phyloP scores from a whole-genome alignment of 371 early-diverging fungal species.

The Phascolomyces articulosus region DNA sequence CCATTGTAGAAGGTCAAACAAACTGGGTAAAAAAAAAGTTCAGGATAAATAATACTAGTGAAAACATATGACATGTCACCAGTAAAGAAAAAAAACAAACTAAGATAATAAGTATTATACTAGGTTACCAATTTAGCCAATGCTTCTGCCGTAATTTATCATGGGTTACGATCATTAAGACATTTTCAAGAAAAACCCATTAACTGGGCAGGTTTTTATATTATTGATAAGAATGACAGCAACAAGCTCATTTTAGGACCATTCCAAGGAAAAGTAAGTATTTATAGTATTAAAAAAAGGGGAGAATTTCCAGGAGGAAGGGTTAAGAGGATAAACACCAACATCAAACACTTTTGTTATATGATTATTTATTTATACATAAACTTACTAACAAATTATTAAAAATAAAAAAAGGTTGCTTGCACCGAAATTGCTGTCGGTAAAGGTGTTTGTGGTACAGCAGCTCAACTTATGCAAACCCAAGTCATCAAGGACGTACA shows the following conservation, averaged over 20 bases:
- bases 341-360: too few species aligned
- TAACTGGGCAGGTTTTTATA: conserved; percentile 93
- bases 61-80: too few species aligned
- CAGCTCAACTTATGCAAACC: conserved; percentile 57
- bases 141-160: conserved; percentile 81
- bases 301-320: too few species aligned
- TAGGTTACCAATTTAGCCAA: conserved; percentile 82
- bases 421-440: conserved; percentile 85
- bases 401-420: conserved; percentile 74
- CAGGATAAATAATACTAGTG: too few species aligned
- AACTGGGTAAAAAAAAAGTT: conserved; percentile 41
- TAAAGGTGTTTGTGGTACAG: conserved; percentile 90
- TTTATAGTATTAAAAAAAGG: too few species aligned
- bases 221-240: conserved; percentile 55
- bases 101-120: neutral
- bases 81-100: too few species aligned
- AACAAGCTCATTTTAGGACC: conserved; percentile 78
- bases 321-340: too few species aligned
- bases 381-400: too few species aligned
- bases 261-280: conserved; percentile 82
- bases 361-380: too few species aligned
- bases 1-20: conserved; percentile 52
- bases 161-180: conserved; percentile 57
- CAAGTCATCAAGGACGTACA: conserved; percentile 81
- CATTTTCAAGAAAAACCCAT: conserved; percentile 76